Percentiles rank a stretch among this genome's conserved stretches.
Conservation (phyloP, 257 asterid species). For the Nicotiana tomentosiformis region DNA sequence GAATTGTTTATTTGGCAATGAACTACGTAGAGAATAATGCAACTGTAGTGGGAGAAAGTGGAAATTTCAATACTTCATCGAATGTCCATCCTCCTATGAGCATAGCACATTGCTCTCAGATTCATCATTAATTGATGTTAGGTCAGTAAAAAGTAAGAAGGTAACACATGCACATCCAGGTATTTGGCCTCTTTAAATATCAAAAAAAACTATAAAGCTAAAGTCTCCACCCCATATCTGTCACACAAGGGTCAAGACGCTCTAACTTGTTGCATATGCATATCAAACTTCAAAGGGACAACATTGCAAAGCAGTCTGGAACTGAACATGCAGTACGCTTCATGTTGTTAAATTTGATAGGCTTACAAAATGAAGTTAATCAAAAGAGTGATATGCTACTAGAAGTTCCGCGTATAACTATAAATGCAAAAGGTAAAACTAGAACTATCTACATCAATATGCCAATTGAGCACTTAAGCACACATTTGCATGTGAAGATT, state of each 20-base stretch:
- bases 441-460: neutral
- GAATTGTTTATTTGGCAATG: neutral
- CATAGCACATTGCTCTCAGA: neutral
- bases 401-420: neutral
- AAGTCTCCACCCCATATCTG: neutral
- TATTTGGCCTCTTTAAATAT: neutral
- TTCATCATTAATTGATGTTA: neutral
- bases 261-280: conserved; percentile 6
- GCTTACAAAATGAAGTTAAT: neutral
- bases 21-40: neutral
- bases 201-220: neutral
- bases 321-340: neutral
- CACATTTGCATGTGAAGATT: neutral
- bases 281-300: neutral
- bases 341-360: neutral
- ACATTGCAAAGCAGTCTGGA: conserved; percentile 1
- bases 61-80: neutral
- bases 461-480: neutral
- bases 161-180: neutral
- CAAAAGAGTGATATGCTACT: neutral
- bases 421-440: neutral
- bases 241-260: neutral
- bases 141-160: neutral
- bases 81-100: neutral
- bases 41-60: neutral